A percentile compares a stretch with the other conserved stretches of the same genome.
These are phyloP conservation scores for Saccharum spontaneum DNA, from an alignment of 176 grass and related monocot genomes.

Conservation along the genomic window DNA sequence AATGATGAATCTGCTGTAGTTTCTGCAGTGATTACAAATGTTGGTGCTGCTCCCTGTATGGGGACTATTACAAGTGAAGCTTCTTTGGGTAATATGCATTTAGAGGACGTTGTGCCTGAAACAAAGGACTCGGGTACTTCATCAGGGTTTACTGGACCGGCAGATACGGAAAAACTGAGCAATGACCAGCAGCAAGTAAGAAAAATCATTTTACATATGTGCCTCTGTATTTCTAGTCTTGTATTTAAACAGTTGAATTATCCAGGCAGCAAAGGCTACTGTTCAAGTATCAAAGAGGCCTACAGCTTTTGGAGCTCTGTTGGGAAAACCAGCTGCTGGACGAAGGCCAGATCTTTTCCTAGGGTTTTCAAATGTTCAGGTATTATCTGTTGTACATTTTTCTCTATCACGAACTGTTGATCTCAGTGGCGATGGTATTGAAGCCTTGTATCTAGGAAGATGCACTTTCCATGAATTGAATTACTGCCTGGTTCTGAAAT, in stretches of 20 bases:
- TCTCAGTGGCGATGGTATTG: conserved; percentile 5
- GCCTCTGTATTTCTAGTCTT: conserved; percentile 17
- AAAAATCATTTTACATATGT: conserved; percentile 22
- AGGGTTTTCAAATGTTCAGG: conserved; percentile 55
- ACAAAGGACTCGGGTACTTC: conserved; percentile 30
- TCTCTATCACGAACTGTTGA: neutral
- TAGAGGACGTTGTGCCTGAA: conserved; percentile 28
- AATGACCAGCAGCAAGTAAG: conserved; percentile 41
- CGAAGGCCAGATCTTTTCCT: conserved; percentile 40
- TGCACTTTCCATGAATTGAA: neutral
- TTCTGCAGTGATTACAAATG: conserved; percentile 35
- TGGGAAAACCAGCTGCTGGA: conserved; percentile 66
- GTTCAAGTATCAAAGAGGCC: conserved; percentile 72
- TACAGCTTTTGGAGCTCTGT: conserved; percentile 83
- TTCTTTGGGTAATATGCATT: conserved; percentile 31
- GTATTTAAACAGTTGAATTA: conserved; percentile 7
- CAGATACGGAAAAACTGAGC: conserved; percentile 24
- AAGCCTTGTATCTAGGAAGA: conserved; percentile 9
- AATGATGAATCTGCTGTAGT: conserved; percentile 37
- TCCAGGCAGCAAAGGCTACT: conserved; percentile 49
- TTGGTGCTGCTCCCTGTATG: conserved; percentile 19
- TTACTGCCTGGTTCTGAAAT: conserved; percentile 8
- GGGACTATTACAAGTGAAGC: conserved; percentile 22
- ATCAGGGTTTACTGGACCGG: conserved; percentile 12
- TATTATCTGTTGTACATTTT: conserved; percentile 40